phyloP scores from a whole-genome alignment of 495 filamentous ascomycete species.

The Penicillium diatomitis region DNA sequence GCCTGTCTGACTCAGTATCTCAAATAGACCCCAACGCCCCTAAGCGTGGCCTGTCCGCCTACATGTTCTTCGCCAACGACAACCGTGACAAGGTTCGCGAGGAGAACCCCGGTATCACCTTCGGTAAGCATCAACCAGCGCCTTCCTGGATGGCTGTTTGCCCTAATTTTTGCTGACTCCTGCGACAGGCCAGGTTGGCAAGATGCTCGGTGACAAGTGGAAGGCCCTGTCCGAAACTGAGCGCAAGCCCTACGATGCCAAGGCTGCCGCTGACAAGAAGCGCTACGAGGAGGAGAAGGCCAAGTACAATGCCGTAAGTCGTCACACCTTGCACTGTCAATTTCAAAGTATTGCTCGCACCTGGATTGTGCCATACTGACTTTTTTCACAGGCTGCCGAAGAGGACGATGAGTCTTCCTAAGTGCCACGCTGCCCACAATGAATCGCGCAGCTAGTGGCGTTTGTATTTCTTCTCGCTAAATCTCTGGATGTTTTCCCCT shows the following conservation, averaged over 20 bases:
- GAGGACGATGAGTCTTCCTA: constrained; percentile 48
- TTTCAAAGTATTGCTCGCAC: too few relatives aligned
- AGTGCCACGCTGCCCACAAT: constrained; percentile 10
- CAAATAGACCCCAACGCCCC: constrained; percentile 86
- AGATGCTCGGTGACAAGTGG: constrained; percentile 95
- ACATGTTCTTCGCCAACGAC: constrained; percentile 99
- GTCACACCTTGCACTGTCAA: too few relatives aligned
- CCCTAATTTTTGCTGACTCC: constrained; percentile 6
- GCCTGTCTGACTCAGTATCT: too few relatives aligned
- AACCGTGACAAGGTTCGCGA: constrained; percentile 95
- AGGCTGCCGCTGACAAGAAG: constrained; percentile 95
- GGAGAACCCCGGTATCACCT: constrained; percentile 96
- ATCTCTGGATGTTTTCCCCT: constrained; percentile 19
- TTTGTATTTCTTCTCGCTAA: constrained; percentile 28
- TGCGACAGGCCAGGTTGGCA: constrained; percentile 80
- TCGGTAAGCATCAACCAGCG: constrained; percentile 51
- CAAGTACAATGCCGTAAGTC: constrained; percentile 66
- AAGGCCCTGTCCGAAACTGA: constrained; percentile 88
- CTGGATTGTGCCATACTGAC: background rate
- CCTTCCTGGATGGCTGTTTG: background rate
- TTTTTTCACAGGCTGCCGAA: constrained; percentile 27
- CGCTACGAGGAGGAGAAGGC: constrained; percentile 97
- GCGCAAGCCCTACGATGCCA: constrained; percentile 85
- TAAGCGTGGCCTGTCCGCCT: constrained; percentile 97
- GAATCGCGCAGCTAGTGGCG: constrained; percentile 25